Conservation (phyloP, 2,329 filamentous ascomycete species). For the Fusarium guadeloupense region DNA sequence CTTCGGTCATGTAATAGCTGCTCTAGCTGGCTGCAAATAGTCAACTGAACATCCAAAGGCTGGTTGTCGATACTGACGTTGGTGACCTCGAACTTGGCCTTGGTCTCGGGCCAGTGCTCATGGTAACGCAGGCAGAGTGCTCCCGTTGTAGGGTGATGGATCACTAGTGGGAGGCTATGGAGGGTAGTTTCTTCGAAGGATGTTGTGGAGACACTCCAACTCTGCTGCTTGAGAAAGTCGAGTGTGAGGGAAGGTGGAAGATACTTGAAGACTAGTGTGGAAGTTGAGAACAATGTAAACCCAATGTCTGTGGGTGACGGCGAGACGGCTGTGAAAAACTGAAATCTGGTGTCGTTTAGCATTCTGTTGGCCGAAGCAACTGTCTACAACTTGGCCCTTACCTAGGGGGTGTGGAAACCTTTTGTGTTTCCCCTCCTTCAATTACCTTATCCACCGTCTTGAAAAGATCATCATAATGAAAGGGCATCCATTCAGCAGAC, state of each 20-base stretch:
- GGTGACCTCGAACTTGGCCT: conserved; percentile 60
- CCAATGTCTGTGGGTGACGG: conserved; percentile 60
- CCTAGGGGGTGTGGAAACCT: conserved; percentile 55
- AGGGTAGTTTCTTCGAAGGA: conserved; percentile 57
- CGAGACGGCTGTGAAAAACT: conserved; percentile 60
- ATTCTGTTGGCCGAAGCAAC: neutral
- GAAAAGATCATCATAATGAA: conserved; percentile 66
- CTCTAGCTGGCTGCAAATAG: conserved; percentile 53
- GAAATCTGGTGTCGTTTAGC: conserved; percentile 55
- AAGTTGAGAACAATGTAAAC: conserved; percentile 63
- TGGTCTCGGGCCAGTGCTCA: conserved; percentile 61
- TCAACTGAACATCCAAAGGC: conserved; percentile 42
- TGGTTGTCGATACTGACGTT: conserved; percentile 53
- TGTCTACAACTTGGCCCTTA: conserved; percentile 41
- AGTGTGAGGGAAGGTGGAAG: conserved; percentile 51
- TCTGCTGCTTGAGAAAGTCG: conserved; percentile 50
- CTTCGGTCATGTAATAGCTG: conserved; percentile 58
- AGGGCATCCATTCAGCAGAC: conserved; percentile 63
- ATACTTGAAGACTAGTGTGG: conserved; percentile 58
- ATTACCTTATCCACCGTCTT: conserved; percentile 56
- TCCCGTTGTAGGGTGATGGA: conserved; percentile 56
- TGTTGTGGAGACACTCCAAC: conserved; percentile 59
- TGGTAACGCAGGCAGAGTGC: conserved; percentile 62
- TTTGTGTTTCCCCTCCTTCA: conserved; percentile 50
- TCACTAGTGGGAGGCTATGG: conserved; percentile 54